Evolutionary conservation across 179 eudicot genomes (phyloP), one percentile per base, ranked within the genome.

Genomic region (Sideroxylon spinosum): DNA sequence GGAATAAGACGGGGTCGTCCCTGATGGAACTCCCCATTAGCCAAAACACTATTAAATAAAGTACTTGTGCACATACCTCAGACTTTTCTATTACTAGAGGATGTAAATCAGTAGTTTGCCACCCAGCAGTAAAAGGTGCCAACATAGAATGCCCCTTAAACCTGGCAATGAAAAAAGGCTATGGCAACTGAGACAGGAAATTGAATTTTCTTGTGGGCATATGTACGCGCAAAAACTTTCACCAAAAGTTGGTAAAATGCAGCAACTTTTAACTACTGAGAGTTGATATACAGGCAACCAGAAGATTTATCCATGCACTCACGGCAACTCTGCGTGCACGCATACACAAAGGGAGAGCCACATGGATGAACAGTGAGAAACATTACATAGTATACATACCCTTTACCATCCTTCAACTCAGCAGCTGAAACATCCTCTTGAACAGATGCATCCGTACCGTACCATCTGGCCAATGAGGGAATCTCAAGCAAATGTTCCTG

Each of bases 121-220:
- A 93, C 71, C 98, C 98, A 74, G 97, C 95, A 19, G 97, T 93
- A 80, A 95, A 95, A 63, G 98, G 98, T 64, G 98, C 98, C 85
- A 95, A 84, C 98, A 95, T 95, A 68, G 83, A 84, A 80, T 95
- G 97, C 81, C 97, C 95, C 84, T 89, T 91, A 78, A 84, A 95
- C 81, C 98, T 94, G 78, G 63, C 65, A 82, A 65, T 26, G 19
- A 2, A 26, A 80, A 67, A 14, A 28, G 60, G 20, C 29, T 44
- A 71, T 25, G 1, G 23, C 63, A 29, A 44, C 22, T 32, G 22
- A 61, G 11, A 22, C 28, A 69, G 23, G 19, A 50, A 78, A 29
- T 60, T 49, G 60, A 5, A 79, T 6, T 52, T 53, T 17, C 46
- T n/a, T 59, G 23, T 2, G n/a, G 46, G 64, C 26, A 76, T 29